Conservation (phyloP, 2,329 filamentous ascomycete species). For the Penicillium thymicola region DNA sequence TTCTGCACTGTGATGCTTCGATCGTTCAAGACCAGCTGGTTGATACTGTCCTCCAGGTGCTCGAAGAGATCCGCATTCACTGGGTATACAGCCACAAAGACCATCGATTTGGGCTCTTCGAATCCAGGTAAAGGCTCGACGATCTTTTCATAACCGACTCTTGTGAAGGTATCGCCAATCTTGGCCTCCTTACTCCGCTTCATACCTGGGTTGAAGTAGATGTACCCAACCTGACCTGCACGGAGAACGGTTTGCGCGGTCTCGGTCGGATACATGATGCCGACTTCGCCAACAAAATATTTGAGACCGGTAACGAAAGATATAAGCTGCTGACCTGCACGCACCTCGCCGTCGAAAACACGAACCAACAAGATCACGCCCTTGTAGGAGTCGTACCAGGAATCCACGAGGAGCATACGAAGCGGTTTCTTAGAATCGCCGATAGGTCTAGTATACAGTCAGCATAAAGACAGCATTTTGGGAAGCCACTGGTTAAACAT, state of each 20-base stretch:
- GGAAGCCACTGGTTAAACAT: slow-evolving; percentile 22
- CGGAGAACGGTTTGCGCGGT: slow-evolving; percentile 75
- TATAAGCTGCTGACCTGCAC: slow-evolving; percentile 77
- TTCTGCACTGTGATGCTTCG: slow-evolving; percentile 91
- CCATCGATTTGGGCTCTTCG: slow-evolving; percentile 97
- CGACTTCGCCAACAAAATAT: slow-evolving; percentile 93
- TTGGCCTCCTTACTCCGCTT: slow-evolving; percentile 94
- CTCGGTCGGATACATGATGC: slow-evolving; percentile 89
- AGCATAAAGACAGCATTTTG: slow-evolving; percentile 10
- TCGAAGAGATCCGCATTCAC: slow-evolving; percentile 85
- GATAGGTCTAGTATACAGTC: slow-evolving; percentile 51
- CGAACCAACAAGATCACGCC: slow-evolving; percentile 89
- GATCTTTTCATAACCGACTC: slow-evolving; percentile 67
- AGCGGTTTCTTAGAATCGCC: slow-evolving; percentile 72
- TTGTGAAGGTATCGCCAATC: slow-evolving; percentile 92
- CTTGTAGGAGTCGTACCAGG: slow-evolving; percentile 96
- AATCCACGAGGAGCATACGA: slow-evolving; percentile 86
- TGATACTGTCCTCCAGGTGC: slow-evolving; percentile 88
- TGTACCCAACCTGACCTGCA: slow-evolving; percentile 92
- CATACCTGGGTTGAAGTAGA: slow-evolving; percentile 98
- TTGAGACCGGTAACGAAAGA: slow-evolving; percentile 85
- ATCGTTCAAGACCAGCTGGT: slow-evolving; percentile 90
- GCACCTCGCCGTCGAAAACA: slow-evolving; percentile 82
- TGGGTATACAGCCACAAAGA: slow-evolving; percentile 95
- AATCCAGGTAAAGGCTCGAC: slow-evolving; percentile 87